Evolutionary conservation across 495 filamentous ascomycete genomes (phyloP).

Genomic region (Rostrohypoxylon terebratum): DNA sequence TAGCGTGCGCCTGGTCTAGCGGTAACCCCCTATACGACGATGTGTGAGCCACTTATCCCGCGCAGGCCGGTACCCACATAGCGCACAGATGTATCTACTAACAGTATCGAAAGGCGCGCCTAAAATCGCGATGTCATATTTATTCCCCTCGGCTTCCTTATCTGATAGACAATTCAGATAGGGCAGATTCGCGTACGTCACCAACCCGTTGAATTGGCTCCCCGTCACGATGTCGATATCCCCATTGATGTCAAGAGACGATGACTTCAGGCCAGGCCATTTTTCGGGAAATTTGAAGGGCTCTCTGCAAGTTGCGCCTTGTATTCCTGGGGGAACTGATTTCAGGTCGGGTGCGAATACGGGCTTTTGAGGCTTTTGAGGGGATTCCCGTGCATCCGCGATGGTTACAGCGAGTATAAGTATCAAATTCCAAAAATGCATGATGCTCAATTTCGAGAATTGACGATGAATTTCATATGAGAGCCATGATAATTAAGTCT

Average conservation of each 20-base stretch:
- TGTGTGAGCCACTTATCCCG: not conserved
- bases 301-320: not conserved
- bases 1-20: slow-evolving; percentile 81
- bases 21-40: slow-evolving; percentile 44
- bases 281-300: slow-evolving; percentile 9
- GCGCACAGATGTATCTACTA: slow-evolving; percentile 15
- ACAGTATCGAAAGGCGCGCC: slow-evolving; percentile 70
- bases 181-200: slow-evolving; percentile 80
- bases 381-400: slow-evolving; percentile 40
- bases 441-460: not conserved
- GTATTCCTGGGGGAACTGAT: not conserved
- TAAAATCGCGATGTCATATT: slow-evolving; percentile 86
- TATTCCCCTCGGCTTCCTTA: slow-evolving; percentile 65
- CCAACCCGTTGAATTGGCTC: slow-evolving; percentile 71
- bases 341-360: not conserved
- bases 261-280: slow-evolving; percentile 19
- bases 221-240: slow-evolving; percentile 45
- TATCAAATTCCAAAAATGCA: slow-evolving; percentile 9
- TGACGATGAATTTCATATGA: not conserved
- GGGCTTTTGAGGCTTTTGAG: slow-evolving; percentile 27
- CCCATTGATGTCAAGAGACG: slow-evolving; percentile 33
- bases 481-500: not conserved
- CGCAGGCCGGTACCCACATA: not conserved
- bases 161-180: slow-evolving; percentile 84
- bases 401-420: slow-evolving; percentile 13